Conservation (phyloP, 2,329 filamentous ascomycete species). For the Coleophoma eucalyptorum region DNA sequence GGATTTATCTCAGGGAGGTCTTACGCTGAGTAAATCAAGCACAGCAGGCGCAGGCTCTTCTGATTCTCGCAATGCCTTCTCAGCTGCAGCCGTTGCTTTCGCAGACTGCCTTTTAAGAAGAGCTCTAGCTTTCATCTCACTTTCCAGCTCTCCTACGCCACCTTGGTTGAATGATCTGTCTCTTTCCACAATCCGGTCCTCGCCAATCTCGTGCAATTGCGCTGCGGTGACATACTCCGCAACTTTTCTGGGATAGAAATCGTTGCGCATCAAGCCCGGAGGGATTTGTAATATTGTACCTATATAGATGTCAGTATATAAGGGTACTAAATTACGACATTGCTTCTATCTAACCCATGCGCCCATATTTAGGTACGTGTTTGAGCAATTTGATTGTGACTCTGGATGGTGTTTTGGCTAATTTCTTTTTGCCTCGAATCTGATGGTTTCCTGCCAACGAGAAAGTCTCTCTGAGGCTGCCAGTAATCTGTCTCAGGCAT, state of each 20-base stretch:
- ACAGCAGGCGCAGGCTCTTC: constrained; percentile 2
- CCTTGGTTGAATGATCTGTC: constrained; percentile 36
- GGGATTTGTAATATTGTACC: constrained; percentile 36
- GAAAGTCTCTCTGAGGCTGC: constrained; percentile 14
- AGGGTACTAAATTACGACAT: too few relatives aligned
- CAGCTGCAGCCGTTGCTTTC: neutral
- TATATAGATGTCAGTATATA: neutral
- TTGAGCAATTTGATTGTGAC: constrained; percentile 47
- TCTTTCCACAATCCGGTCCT: constrained; percentile 37
- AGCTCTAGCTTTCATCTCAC: constrained; percentile 1
- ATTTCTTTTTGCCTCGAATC: constrained; percentile 38
- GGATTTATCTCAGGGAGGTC: too few relatives aligned
- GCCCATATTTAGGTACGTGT: constrained; percentile 48
- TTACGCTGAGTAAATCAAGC: constrained; percentile 10
- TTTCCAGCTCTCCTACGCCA: constrained; percentile 2
- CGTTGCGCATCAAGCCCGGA: constrained; percentile 50
- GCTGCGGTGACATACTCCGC: constrained; percentile 47
- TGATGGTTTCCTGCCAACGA: constrained; percentile 25
- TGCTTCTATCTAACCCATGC: constrained; percentile 30
- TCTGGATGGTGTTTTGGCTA: constrained; percentile 31
- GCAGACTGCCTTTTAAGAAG: too few relatives aligned
- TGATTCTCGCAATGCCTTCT: constrained; percentile 1
- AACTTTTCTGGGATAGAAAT: constrained; percentile 38
- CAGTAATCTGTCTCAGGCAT: constrained; percentile 21
- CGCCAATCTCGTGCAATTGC: constrained; percentile 39